These are phyloP conservation scores for Hypoxylon intermedium DNA, from an alignment of 495 filamentous ascomycete genomes.

Conservation along the genomic window DNA sequence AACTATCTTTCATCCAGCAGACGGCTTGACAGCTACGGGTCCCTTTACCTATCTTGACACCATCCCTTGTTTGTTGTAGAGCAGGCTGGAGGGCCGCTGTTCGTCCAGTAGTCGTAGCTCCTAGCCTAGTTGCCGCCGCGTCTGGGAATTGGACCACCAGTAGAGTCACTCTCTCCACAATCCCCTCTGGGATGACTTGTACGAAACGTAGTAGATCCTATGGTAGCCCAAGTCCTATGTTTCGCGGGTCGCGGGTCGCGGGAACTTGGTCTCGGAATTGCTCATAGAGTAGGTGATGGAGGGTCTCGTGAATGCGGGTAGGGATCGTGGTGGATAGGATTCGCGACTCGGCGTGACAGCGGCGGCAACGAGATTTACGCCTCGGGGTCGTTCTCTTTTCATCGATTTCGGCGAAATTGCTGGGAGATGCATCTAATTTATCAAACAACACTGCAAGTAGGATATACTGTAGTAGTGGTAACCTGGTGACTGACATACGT, in stretches of 20 bases:
- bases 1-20: too few relatives aligned
- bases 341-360: neutral
- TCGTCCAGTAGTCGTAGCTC: too few relatives aligned
- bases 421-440: neutral
- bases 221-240: neutral
- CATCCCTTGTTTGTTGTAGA: too few relatives aligned
- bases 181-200: neutral
- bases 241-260: too few relatives aligned
- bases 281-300: neutral
- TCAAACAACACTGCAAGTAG: neutral
- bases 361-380: neutral
- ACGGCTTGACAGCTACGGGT: too few relatives aligned
- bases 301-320: neutral
- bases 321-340: neutral
- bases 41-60: too few relatives aligned
- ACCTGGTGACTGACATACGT: neutral
- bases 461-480: neutral
- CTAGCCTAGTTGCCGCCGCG: too few relatives aligned
- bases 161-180: neutral
- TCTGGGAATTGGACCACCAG: neutral
- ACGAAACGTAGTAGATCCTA: neutral
- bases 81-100: too few relatives aligned
- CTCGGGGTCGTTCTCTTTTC: neutral
- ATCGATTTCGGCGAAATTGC: neutral
- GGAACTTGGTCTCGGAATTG: neutral